Base-by-base conservation (phyloP, 441 rosid species). In the Arabidopsis hybrid region DNA sequence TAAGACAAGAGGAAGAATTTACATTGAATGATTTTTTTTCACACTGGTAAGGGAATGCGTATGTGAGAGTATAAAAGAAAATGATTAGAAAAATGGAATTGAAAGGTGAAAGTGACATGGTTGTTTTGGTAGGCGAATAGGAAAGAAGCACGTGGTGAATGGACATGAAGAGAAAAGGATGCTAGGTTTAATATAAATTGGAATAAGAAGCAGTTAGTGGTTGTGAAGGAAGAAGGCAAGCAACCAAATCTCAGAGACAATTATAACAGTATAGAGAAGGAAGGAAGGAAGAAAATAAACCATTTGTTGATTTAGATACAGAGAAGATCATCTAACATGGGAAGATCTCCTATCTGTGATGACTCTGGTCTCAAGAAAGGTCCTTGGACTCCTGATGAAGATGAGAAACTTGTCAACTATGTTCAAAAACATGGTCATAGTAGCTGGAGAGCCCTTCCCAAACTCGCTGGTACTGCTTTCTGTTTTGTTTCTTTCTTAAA, bases 361-460 rank as follows among this genome's bases (percentile, higher is more conserved):
- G 88, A 88, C 67, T 82, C 78, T 67, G 85, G 90, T 32, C 84
- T 86, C n/a, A 88, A 88, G 83, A 88, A 88, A 73, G 92, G 92
- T 75, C 88, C 92, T 38, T 88, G 92, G 92, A 86, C 90, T 8
- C 84, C 86, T 65, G 92, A 88, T 31, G 92, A 88, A 73, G 92
- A 88, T 76, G 80, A 84, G 13, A 88, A 79, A 57, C 90, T 88
- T 65, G 79, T 83, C 73, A 78, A 79, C 8, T 83, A 75, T 72
- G 85, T 88, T 49, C 79, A 81, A 64, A 73, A 83, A 73, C 82
- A 83, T 75, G 92, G 92, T 53, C 90, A 86, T 73, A 88, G 87
- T 36, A 86, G 92, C 87, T 88, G 92, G 92, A 82, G 92, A 74
- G 88, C 92, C 50, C 92, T 88, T 80, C 92, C 92, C 6, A 86